Conservation (phyloP, 2,329 filamentous ascomycete species). For the Aureobasidium sp. region DNA sequence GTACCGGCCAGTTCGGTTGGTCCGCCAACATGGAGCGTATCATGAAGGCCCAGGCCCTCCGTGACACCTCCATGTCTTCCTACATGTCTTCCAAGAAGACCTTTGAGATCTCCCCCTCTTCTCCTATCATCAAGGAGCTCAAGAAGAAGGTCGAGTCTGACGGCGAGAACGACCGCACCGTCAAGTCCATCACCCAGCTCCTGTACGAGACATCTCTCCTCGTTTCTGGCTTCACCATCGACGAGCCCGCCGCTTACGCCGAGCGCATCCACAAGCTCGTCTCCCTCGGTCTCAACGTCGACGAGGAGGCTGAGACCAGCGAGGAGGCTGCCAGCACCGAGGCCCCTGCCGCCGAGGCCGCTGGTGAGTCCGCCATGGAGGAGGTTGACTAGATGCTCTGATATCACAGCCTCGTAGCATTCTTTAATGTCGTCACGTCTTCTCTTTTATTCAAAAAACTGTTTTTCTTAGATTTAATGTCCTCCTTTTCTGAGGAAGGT, state of each 20-base stretch:
- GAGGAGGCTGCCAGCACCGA: constrained; percentile 53
- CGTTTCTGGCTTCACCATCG: constrained; percentile 98
- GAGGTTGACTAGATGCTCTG: constrained; percentile 78
- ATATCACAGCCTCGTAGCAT: not conserved
- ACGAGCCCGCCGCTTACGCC: constrained; percentile 94
- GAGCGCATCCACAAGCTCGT: constrained; percentile 99
- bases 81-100: constrained; percentile 99
- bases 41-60: constrained; percentile 99
- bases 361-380: constrained; percentile 96
- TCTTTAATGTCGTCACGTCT: constrained; percentile 17
- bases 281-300: constrained; percentile 92
- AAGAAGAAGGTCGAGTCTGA: constrained; percentile 98
- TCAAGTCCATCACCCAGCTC: constrained; percentile 98
- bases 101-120: constrained; percentile 99
- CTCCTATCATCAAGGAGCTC: constrained; percentile 94
- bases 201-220: constrained; percentile 98
- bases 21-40: constrained; percentile 99
- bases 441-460: constrained; percentile 2
- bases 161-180: constrained; percentile 96
- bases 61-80: constrained; percentile 98
- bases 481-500: constrained; percentile 1
- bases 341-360: constrained; percentile 54
- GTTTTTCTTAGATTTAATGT: constrained; percentile 14
- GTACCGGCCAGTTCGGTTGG: constrained; percentile 99
- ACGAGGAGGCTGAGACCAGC: constrained; percentile 75